Conservation (phyloP, 192 early-diverging fungal genomes). For the Linnemannia exigua region DNA sequence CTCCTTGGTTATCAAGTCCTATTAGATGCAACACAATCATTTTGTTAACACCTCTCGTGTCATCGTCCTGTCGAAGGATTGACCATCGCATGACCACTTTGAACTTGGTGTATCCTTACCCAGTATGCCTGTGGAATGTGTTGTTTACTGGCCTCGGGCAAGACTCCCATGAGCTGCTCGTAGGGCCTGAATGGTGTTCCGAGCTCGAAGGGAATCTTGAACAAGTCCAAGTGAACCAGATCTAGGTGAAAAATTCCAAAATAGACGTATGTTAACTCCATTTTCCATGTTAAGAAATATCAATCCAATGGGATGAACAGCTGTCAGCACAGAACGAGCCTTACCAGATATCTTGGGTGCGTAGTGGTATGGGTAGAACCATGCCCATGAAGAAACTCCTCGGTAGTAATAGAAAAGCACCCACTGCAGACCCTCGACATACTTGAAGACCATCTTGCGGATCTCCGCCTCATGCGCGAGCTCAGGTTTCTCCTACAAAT, state of each 20-base stretch:
- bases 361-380: constrained; percentile 99
- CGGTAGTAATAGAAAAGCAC: constrained; percentile 97
- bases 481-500: constrained; percentile 59
- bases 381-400: constrained; percentile 97
- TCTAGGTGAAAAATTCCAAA: constrained; percentile 33
- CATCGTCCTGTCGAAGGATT: not conserved
- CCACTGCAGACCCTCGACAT: constrained; percentile 98
- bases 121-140: constrained; percentile 87
- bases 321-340: no score
- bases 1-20: constrained; percentile 86
- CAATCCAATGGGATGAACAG: not conserved
- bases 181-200: constrained; percentile 94
- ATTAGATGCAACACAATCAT: not conserved
- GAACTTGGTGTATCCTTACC: constrained; percentile 27
- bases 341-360: constrained; percentile 94
- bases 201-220: constrained; percentile 81
- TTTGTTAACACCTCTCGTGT: not conserved
- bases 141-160: constrained; percentile 87
- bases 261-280: not conserved
- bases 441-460: constrained; percentile 75
- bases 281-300: not conserved
- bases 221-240: constrained; percentile 64
- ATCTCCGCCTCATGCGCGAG: constrained; percentile 59
- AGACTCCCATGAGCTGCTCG: constrained; percentile 99
- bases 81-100: no score